Evolutionary conservation across 2,329 filamentous ascomycete species (phyloP).

Genomic region (Phialemonium atrogriseum): DNA sequence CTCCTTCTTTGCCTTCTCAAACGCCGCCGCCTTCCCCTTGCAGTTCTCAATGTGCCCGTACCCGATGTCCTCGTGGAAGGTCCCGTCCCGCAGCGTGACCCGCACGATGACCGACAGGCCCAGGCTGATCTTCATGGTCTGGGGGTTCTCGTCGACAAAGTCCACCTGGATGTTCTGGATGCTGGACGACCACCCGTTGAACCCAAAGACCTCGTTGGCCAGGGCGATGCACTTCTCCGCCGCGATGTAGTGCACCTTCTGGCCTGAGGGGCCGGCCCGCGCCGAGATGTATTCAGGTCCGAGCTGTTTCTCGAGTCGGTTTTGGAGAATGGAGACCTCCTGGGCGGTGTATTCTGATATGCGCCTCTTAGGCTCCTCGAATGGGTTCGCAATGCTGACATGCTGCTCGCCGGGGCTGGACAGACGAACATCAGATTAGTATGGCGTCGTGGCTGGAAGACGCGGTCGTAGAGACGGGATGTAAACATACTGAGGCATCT

Average conservation of each 20-base stretch:
- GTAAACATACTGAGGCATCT: conserved; percentile 17
- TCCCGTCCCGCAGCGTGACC: conserved; percentile 84
- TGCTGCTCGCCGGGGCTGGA: conserved; percentile 63
- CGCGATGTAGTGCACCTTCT: conserved; percentile 88
- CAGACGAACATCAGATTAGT: too few species aligned
- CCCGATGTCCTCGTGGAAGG: conserved; percentile 95
- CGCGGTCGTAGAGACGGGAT: not conserved
- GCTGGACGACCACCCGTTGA: conserved; percentile 96
- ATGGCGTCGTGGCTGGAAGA: too few species aligned
- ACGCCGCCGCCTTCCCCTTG: conserved; percentile 89
- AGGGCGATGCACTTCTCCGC: conserved; percentile 94
- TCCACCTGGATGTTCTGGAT: conserved; percentile 93
- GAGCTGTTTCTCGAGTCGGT: conserved; percentile 82
- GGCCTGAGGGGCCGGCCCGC: conserved; percentile 71
- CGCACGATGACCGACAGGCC: conserved; percentile 86
- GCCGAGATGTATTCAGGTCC: conserved; percentile 94
- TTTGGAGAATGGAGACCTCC: conserved; percentile 82
- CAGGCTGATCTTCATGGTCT: conserved; percentile 70
- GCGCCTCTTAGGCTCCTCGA: conserved; percentile 60
- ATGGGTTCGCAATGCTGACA: conserved; percentile 61
- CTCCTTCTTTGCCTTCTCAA: conserved; percentile 98
- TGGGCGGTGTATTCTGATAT: conserved; percentile 79
- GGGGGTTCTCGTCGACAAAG: conserved; percentile 80
- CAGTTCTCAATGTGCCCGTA: conserved; percentile 96
- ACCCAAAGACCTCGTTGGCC: conserved; percentile 91